Evolutionary conservation across 768 basidiomycete genomes (phyloP).

Genomic region (Rhizopogon vesiculosus): DNA sequence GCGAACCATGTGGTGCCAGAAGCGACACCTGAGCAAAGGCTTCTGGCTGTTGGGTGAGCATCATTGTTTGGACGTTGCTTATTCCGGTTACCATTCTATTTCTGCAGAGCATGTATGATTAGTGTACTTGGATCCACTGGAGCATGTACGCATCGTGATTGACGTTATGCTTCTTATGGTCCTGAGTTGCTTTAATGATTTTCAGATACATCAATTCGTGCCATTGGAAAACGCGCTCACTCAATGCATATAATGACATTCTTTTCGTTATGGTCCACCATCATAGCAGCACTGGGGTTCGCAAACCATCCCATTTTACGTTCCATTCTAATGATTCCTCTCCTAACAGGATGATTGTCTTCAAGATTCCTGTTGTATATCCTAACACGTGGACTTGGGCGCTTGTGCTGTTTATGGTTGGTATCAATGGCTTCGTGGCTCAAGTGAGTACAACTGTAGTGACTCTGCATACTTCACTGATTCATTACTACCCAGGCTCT

Average conservation of each 20-base stretch:
- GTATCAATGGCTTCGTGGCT: constrained; percentile 8
- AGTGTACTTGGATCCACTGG: constrained; percentile 64
- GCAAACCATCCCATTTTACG: not conserved
- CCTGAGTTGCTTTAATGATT: not conserved
- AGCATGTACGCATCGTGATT: constrained; percentile 49
- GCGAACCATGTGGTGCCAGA: not conserved
- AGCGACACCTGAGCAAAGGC: constrained; percentile 33
- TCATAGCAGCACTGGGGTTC: constrained; percentile 6
- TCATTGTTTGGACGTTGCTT: not conserved
- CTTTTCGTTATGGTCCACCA: constrained; percentile 56
- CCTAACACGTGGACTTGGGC: constrained; percentile 15
- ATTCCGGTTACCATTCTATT: not conserved
- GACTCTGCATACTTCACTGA: not conserved
- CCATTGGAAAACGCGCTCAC: constrained; percentile 73
- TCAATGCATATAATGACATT: constrained; percentile 67
- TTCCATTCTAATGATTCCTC: not conserved
- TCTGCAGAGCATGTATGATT: constrained; percentile 49
- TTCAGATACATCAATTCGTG: constrained; percentile 49
- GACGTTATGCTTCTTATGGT: no score
- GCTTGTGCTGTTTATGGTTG: constrained; percentile 8
- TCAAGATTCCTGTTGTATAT: constrained; percentile 8
- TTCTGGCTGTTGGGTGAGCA: constrained; percentile 54
- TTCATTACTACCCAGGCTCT: constrained; percentile 32
- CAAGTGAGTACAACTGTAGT: constrained; percentile 9
- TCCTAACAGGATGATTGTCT: constrained; percentile 9